These are phyloP conservation scores for Flammula alnicola DNA, from an alignment of 1,284 basidiomycete genomes.

Conservation along the genomic window DNA sequence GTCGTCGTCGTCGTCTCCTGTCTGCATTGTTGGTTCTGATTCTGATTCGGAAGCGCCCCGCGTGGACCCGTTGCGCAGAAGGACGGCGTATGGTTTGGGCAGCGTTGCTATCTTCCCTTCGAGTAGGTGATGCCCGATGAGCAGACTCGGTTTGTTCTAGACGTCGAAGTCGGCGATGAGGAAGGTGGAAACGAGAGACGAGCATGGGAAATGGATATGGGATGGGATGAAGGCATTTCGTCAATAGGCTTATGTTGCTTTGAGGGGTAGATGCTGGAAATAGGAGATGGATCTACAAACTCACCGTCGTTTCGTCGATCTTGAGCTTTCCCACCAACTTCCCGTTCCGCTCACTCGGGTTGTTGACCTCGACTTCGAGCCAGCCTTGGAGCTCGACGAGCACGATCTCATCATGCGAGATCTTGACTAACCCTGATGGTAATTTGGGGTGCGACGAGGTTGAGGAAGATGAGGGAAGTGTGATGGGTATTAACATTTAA, in stretches of 20 bases:
- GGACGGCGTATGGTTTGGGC: constrained; percentile 77
- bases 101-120: constrained; percentile 85
- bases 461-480: constrained; percentile 37
- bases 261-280: neutral
- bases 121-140: constrained; percentile 87
- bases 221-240: no score
- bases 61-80: constrained; percentile 42
- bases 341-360: constrained; percentile 52
- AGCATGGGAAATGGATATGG: neutral
- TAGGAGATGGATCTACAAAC: constrained; percentile 21
- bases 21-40: neutral
- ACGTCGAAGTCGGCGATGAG: neutral
- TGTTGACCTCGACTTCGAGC: constrained; percentile 63
- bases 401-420: constrained; percentile 71
- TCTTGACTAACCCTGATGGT: constrained; percentile 60
- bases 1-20: constrained; percentile 3
- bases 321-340: constrained; percentile 67
- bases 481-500: constrained; percentile 61
- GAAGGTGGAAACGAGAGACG: neutral
- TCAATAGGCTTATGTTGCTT: no score
- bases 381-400: constrained; percentile 79
- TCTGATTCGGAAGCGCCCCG: neutral
- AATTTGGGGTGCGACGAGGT: constrained; percentile 42
- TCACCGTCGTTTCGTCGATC: constrained; percentile 53
- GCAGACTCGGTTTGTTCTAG: constrained; percentile 78